Base-by-base conservation (phyloP, 106 monocot genomes). In the Agapanthus africanus region DNA sequence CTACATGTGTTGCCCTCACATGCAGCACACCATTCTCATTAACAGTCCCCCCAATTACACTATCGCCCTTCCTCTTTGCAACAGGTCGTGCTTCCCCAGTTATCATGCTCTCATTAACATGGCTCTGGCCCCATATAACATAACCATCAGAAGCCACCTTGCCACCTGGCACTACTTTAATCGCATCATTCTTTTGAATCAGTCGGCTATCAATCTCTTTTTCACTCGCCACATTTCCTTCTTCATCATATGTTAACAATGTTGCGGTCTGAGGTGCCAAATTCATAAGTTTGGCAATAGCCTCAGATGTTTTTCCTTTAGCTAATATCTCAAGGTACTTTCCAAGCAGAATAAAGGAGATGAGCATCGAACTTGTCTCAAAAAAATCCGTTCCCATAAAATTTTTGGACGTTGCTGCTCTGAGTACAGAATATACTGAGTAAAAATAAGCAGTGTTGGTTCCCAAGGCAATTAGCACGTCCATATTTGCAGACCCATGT, bases 91-190 rank as follows among this genome's bases (percentile, higher is more conserved):
- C 85, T 81, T 93, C 93, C 9, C 93, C 93, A 21, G 88, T 93
- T 70, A 93, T 88, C 92, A 93, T 93, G 81, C 92, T 85, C 66
- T 93, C 92, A 71, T 93, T 88, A 6, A 94, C 84, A 83, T 94
- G 84, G 61, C 94, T 94, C 69, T 90, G 94, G 18, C 94, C 94
- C 94, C 94, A 90, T 67, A 87, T 83, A 39, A 94, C 88, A 79
- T 79, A 66, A 36, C 93, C 93, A 81, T 93, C 93, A 22, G 83
- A 85, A 67, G 93, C 85, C 25, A 93, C 78, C 69, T 88, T 93
- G 4, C 74, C 93, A 71, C 93, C 88, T 7, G 93, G 85, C 19
- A 86, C 32, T 66, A 93, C 74, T 79, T 88, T 93, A 32, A 93
- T 83, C 37, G 86, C 81, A 77, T 93, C 93, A 79, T 93, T 83